Evolutionary conservation across 495 filamentous ascomycete genomes (phyloP).

Genomic region (Bacidia gigantensis): DNA sequence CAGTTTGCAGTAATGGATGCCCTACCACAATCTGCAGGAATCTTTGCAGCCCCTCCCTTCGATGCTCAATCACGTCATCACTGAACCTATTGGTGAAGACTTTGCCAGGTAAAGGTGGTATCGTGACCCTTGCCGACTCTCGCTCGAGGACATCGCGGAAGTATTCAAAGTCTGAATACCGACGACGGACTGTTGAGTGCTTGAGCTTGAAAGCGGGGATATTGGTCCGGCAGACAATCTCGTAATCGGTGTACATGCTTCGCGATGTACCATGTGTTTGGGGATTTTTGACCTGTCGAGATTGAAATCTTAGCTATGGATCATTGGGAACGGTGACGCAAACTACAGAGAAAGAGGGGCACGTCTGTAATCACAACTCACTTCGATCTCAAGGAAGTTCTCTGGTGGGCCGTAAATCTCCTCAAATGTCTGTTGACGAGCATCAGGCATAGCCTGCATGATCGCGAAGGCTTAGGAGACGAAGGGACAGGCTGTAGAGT

Average conservation of each 20-base stretch:
- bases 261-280: slow-evolving; percentile 90
- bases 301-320: no score
- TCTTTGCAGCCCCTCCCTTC: slow-evolving; percentile 79
- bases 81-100: slow-evolving; percentile 97
- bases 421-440: slow-evolving; percentile 86
- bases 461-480: no score
- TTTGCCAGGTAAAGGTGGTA: slow-evolving; percentile 90
- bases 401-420: slow-evolving; percentile 98
- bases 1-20: slow-evolving; percentile 91
- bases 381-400: slow-evolving; percentile 98
- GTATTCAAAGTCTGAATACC: slow-evolving; percentile 96
- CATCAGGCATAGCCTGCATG: slow-evolving; percentile 73
- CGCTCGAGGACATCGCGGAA: slow-evolving; percentile 97
- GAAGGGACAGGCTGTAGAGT: no score
- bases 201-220: slow-evolving; percentile 96
- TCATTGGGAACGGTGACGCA: no score
- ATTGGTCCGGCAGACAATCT: slow-evolving; percentile 92
- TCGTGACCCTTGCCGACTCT: slow-evolving; percentile 84
- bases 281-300: slow-evolving; percentile 73
- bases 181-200: slow-evolving; percentile 71
- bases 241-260: slow-evolving; percentile 97
- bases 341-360: no score
- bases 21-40: slow-evolving; percentile 97
- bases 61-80: slow-evolving; percentile 95
- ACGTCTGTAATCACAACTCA: slow-evolving; percentile 25